Evolutionary conservation across 2,329 filamentous ascomycete genomes (phyloP), one percentile per base, ranked within the genome.

Genomic region (Aspergillus neoniger): DNA sequence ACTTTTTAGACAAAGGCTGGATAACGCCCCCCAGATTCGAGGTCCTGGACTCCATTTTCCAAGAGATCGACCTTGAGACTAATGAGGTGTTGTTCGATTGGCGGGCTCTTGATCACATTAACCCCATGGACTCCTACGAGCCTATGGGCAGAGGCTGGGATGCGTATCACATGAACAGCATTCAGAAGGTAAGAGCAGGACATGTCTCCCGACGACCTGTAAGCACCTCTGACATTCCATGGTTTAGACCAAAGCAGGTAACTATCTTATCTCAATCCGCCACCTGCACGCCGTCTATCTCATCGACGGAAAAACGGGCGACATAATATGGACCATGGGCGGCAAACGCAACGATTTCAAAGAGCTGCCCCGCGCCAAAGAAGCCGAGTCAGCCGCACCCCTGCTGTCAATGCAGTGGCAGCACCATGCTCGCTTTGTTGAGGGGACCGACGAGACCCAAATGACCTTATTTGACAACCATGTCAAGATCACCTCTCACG

Each of bases 391-490:
- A 4, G 25, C 50, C 5, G 38, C 52, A 53, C 53, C 58, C 14
- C 15, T 60, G 5, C 48, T 60, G 32, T 53, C 53, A n/a, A 57
- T 60, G 53, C 25, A 25, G 12, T 59, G 57, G 57, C 57, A 59
- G 30, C 57, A 59, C 6, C 57, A 59, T 41, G 57, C 57, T 5
- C 57, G 32, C 28, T 59, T 48, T 21, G 57, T 59, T 5, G 39
- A 50, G 3, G 57, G 57, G 3, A 59, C 57, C 19, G 39, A 59
- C 25, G 57, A 59, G 25, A 38, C 57, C 4, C 57, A 59, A 21
- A 47, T 60, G 25, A 60, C 54, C 19, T 21, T 60, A 9, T 60
- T 60, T 49, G 58, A 60, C 48, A 60, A 60, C 28, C 58, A 60
- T 47, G 47, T 41, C 53, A 60, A 60, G 19, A 17, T 44, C 2